Conservation (phyloP, 306 rosid species). For the Hippophae rhamnoides region DNA sequence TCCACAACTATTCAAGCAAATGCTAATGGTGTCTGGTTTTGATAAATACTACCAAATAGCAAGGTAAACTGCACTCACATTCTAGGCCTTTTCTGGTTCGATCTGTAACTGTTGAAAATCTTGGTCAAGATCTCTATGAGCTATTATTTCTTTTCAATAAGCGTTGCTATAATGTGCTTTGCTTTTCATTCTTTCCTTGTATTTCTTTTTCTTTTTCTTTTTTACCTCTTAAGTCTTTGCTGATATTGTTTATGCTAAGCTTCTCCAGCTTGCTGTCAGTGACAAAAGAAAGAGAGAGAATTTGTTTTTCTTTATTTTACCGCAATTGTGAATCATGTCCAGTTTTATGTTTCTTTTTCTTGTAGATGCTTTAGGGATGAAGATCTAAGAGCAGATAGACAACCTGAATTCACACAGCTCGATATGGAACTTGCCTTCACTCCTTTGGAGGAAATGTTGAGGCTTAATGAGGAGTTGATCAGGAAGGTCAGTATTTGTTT, state of each 20-base stretch:
- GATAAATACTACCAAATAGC: slow-evolving; percentile 91
- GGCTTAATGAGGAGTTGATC: slow-evolving; percentile 83
- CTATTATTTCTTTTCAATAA: neutral
- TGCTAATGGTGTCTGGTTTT: slow-evolving; percentile 95
- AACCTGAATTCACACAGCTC: slow-evolving; percentile 94
- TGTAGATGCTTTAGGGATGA: slow-evolving; percentile 93
- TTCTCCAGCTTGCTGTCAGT: neutral
- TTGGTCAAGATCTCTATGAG: slow-evolving; percentile 1
- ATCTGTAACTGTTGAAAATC: neutral
- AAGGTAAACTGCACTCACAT: slow-evolving; percentile 33
- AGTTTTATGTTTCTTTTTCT: slow-evolving; percentile 6
- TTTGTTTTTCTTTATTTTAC: neutral
- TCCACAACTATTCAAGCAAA: slow-evolving; percentile 94
- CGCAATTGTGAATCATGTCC: neutral
- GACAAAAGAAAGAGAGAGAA: neutral
- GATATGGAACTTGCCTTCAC: slow-evolving; percentile 96
- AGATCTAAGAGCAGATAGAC: slow-evolving; percentile 93
- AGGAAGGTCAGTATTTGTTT: slow-evolving; percentile 54
- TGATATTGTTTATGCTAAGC: neutral
- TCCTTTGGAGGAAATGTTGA: slow-evolving; percentile 81
- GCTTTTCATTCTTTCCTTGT: neutral
- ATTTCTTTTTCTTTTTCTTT: no score
- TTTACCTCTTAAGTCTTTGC: no score
- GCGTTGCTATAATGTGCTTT: neutral
- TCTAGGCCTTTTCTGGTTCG: slow-evolving; percentile 4